These are phyloP conservation scores for Fusarium pilosicola DNA, from an alignment of 2,329 filamentous ascomycete species.

Conservation along the genomic window DNA sequence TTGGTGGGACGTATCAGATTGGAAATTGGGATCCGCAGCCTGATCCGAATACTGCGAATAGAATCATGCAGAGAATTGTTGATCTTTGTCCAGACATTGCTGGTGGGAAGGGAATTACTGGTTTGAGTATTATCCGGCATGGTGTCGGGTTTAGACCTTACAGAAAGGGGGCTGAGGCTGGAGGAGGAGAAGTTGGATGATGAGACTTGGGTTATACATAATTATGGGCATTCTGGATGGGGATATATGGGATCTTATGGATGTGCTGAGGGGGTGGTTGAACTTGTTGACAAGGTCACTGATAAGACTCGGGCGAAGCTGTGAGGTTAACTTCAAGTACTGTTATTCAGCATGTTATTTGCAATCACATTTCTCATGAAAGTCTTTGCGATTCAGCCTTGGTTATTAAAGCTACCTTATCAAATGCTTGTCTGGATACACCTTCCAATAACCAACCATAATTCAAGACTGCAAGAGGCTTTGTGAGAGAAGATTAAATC, in stretches of 20 bases:
- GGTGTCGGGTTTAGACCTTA: conserved; percentile 84
- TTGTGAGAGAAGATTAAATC: fast-evolving
- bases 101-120: conserved; percentile 73
- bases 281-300: conserved; percentile 72
- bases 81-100: conserved; percentile 72
- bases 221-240: conserved; percentile 83
- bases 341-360: too few species aligned
- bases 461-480: not conserved
- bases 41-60: conserved; percentile 78
- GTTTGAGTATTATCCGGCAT: conserved; percentile 79
- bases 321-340: not conserved
- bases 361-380: fast-evolving
- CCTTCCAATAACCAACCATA: too few species aligned
- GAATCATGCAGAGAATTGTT: conserved; percentile 83
- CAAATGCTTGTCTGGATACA: too few species aligned
- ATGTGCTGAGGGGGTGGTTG: conserved; percentile 73
- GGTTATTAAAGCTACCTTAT: too few species aligned
- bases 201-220: conserved; percentile 75
- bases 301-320: conserved; percentile 43
- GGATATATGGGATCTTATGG: conserved; percentile 79
- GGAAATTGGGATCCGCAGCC: conserved; percentile 81
- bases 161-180: conserved; percentile 76
- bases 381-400: too few species aligned
- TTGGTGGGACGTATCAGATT: conserved; percentile 85
- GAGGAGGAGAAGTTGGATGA: conserved; percentile 67